Conservation (phyloP, 1,284 basidiomycete genomes). For the Ustilago hordei region DNA sequence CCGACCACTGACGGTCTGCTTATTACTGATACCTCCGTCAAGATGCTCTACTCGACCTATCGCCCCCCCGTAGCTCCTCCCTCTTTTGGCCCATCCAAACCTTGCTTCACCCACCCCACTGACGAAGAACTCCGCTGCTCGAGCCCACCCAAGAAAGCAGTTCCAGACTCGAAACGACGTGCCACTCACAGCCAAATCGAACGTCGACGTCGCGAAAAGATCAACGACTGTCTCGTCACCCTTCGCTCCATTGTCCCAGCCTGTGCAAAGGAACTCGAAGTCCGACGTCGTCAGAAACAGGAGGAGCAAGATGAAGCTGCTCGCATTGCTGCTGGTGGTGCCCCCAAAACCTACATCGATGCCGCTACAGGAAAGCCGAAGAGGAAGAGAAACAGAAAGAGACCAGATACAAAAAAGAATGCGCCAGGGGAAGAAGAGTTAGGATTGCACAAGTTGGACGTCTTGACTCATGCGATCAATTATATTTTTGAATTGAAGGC, state of each 20-base stretch:
- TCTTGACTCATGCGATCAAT: slow-evolving; percentile 64
- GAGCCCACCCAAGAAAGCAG: slow-evolving; percentile 39
- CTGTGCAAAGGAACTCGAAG: slow-evolving; percentile 60
- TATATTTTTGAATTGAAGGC: slow-evolving; percentile 64
- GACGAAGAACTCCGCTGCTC: not conserved
- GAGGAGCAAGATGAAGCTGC: slow-evolving; percentile 56
- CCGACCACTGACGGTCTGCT: not conserved
- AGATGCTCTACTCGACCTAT: slow-evolving; percentile 33
- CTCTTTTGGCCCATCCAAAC: slow-evolving; percentile 14
- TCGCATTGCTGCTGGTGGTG: slow-evolving; percentile 45
- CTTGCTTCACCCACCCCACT: not conserved
- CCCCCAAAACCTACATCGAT: slow-evolving; percentile 50
- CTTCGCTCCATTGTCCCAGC: slow-evolving; percentile 65
- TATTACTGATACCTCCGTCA: not conserved
- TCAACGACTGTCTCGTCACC: slow-evolving; percentile 68
- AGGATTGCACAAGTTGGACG: slow-evolving; percentile 63
- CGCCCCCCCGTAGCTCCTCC: slow-evolving; percentile 15
- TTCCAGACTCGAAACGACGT: slow-evolving; percentile 56
- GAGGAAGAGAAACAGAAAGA: slow-evolving; percentile 57
- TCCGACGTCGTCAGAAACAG: slow-evolving; percentile 45
- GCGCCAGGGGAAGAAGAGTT: slow-evolving; percentile 53
- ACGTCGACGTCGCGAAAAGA: slow-evolving; percentile 66
- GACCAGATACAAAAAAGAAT: slow-evolving; percentile 37
- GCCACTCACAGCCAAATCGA: slow-evolving; percentile 68
- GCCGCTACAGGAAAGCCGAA: slow-evolving; percentile 57